Base-by-base conservation (phyloP, 805 yeast genomes). In the Danielia oregonensis region DNA sequence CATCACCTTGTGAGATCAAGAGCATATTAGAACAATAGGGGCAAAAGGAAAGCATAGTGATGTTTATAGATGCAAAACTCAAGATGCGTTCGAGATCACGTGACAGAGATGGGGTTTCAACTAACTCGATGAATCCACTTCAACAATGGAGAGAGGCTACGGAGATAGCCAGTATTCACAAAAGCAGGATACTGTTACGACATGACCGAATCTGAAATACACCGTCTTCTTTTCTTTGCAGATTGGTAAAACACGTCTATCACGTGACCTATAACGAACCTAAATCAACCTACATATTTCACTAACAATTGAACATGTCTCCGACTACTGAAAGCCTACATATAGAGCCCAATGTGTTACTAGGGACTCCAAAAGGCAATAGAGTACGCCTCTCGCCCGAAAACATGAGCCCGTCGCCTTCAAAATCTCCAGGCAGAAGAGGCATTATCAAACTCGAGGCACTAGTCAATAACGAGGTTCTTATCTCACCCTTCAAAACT, bases 11-110 rank as follows among this genome's bases (percentile, higher is more conserved):
- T n/a, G 70, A 70, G 25, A 86, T 70, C 59, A 84, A 70, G 15
- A 93, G 72, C 95, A 93, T 85, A 50, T 91, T 91, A 13, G 95
- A 79, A 59, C 98, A 91, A 54, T 82, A 76, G 4, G 97, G 98
- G 54, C 98, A 91, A 57, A 91, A 91, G 1, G 97, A 86, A 35
- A 91, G 70, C 98, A 91, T 91, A 18, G 24, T 11, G 24, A 7
- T 10, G 22, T 13, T 4, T 29, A 15, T 22, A 12, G 9, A 17
- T 21, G 26, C 15, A 14, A 15, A 24, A 17, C 29, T 17, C 29
- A 26, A 26, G 11, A 14, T 16, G 29, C 16, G 16, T 26, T 26
- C 9, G 31, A 17, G 31, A 19, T 29, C 21, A 18, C 17, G 29
- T 26, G n/a, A n/a, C n/a, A n/a, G n/a, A n/a, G n/a, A n/a, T n/a